Conservation (phyloP, 306 rosid species). For the Castanea mollissima region DNA sequence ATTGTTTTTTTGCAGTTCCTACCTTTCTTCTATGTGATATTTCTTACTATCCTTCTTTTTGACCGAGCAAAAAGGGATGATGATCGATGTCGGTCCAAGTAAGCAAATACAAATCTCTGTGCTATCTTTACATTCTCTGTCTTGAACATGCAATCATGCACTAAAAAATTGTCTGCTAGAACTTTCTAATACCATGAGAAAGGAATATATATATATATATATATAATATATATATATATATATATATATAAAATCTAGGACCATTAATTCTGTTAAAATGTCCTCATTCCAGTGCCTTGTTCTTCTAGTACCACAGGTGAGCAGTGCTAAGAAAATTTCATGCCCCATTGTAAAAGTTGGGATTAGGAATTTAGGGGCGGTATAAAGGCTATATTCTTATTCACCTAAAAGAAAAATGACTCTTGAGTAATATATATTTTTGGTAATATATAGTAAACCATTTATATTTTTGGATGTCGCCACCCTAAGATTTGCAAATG, state of each 20-base stretch:
- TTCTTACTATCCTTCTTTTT: constrained; percentile 82
- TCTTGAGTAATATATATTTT: neutral
- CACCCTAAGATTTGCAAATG: neutral
- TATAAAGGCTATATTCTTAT: neutral
- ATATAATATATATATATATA: no score
- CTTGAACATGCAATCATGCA: neutral
- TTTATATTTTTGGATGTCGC: no score
- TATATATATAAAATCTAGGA: neutral
- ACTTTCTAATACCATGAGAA: neutral
- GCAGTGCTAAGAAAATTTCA: neutral
- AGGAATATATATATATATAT: no score
- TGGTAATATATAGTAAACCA: neutral
- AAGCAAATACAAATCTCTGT: constrained; percentile 36
- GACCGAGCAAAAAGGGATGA: constrained; percentile 98
- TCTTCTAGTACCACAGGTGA: neutral
- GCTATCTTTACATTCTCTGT: neutral
- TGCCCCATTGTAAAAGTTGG: neutral
- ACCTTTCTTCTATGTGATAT: constrained; percentile 89
- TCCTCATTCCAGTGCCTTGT: neutral
- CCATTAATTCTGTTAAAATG: neutral
- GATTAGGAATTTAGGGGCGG: neutral
- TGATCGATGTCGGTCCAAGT: constrained; percentile 92
- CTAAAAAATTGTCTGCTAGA: neutral
- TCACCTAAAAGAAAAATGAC: neutral
- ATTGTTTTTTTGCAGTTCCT: constrained; percentile 59